phyloP scores from a whole-genome alignment of 768 basidiomycete species.

The Amanita exitialis region DNA sequence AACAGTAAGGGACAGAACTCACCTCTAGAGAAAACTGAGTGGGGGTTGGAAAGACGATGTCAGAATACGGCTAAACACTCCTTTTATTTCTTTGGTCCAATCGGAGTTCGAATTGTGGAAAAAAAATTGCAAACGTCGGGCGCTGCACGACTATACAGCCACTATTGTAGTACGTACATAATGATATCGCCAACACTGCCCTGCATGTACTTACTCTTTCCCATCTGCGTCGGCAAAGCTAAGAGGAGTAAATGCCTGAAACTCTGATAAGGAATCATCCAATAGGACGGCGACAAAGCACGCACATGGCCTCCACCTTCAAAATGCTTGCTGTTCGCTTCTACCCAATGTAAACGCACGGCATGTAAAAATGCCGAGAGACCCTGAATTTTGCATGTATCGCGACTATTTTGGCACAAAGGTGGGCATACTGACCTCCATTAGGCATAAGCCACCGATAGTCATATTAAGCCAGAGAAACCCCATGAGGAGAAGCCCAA shows the following conservation, averaged over 20 bases:
- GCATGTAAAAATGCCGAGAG: conserved; percentile 95
- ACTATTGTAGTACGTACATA: not conserved
- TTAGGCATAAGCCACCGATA: conserved; percentile 74
- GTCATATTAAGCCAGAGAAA: conserved; percentile 75
- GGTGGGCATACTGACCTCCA: conserved; percentile 66
- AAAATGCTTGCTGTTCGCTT: conserved; percentile 95
- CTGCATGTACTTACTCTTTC: conserved; percentile 20
- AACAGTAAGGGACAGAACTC: not conserved
- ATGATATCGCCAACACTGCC: not conserved
- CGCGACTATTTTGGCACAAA: conserved; percentile 8
- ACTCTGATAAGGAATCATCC: conserved; percentile 13
- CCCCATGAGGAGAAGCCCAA: conserved; percentile 45
- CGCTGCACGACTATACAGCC: not conserved
- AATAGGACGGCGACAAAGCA: conserved; percentile 19
- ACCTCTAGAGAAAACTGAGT: conserved; percentile 10
- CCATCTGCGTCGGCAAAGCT: conserved; percentile 32
- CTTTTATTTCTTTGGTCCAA: not conserved
- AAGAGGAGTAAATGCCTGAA: conserved; percentile 38
- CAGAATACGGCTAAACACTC: not conserved
- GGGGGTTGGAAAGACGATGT: conserved; percentile 2
- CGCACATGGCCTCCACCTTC: conserved; percentile 83
- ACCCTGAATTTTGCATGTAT: conserved; percentile 41
- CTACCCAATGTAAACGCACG: conserved; percentile 95
- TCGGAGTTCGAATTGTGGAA: conserved; percentile 5
- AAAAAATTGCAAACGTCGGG: conserved; percentile 6